Percentiles rank a stretch among this genome's conserved stretches.
Conservation (phyloP, 2,329 filamentous ascomycete genomes). For the Neopestalotiopsis rosae region DNA sequence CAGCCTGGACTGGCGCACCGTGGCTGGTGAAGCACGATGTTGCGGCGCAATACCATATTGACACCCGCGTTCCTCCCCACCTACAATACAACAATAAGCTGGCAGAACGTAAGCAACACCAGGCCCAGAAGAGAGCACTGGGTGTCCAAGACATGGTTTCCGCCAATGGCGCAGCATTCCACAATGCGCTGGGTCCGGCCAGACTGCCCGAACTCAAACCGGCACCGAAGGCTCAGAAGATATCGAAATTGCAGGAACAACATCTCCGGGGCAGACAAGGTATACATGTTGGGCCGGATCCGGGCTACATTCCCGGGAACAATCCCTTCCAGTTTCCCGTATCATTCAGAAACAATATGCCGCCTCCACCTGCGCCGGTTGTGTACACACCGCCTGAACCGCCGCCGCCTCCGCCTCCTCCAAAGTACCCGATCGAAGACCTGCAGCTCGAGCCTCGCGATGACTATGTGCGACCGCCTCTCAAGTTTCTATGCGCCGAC, state of each 20-base stretch:
- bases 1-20: slow-evolving; percentile 94
- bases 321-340: slow-evolving; percentile 54
- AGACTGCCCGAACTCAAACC: slow-evolving; percentile 77
- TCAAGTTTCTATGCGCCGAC: slow-evolving; percentile 79
- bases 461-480: slow-evolving; percentile 69
- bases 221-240: slow-evolving; percentile 71
- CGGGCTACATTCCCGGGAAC: slow-evolving; percentile 46
- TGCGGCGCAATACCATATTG: slow-evolving; percentile 83
- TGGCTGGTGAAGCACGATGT: slow-evolving; percentile 92
- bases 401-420: slow-evolving; percentile 72
- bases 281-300: slow-evolving; percentile 40
- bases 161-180: slow-evolving; percentile 25
- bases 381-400: slow-evolving; percentile 49
- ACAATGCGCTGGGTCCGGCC: slow-evolving; percentile 49
- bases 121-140: slow-evolving; percentile 67
- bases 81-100: slow-evolving; percentile 82
- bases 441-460: slow-evolving; percentile 77
- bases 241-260: slow-evolving; percentile 54
- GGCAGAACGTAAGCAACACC: slow-evolving; percentile 75
- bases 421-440: slow-evolving; percentile 97
- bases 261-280: slow-evolving; percentile 44
- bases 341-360: slow-evolving; percentile 47
- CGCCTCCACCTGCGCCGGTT: slow-evolving; percentile 52
- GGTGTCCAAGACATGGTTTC: slow-evolving; percentile 47
- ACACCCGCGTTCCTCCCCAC: slow-evolving; percentile 83